phyloP scores from a whole-genome alignment of 257 asterid genomes.

The Primulina tabacum region DNA sequence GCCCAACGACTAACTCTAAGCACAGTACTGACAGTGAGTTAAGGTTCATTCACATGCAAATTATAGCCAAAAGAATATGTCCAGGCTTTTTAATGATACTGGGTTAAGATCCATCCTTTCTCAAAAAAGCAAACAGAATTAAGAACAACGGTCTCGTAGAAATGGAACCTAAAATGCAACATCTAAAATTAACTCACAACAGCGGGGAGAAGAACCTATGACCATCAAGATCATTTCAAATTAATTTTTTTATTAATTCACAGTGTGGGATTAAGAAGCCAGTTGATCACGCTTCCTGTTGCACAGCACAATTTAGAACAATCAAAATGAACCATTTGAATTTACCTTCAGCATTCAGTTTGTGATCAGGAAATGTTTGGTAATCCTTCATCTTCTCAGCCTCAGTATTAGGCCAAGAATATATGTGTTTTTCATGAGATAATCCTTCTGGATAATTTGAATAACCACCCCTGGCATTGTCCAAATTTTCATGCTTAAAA shows the following conservation, averaged over 20 bases:
- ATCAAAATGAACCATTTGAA: slow-evolving; percentile 17
- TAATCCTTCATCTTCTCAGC: slow-evolving; percentile 37
- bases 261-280: slow-evolving; percentile 19
- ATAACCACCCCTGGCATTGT: slow-evolving; percentile 36
- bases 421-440: slow-evolving; percentile 26
- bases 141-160: not conserved
- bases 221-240: not conserved
- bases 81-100: not conserved
- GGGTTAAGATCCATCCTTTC: not conserved
- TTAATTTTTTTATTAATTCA: not conserved
- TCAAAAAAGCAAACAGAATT: not conserved
- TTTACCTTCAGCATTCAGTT: slow-evolving; percentile 48
- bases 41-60: not conserved
- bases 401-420: slow-evolving; percentile 36
- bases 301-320: slow-evolving; percentile 24
- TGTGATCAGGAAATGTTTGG: slow-evolving; percentile 41
- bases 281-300: not conserved
- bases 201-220: not conserved
- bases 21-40: not conserved
- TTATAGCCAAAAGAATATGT: not conserved
- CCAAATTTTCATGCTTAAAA: slow-evolving; percentile 46
- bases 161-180: slow-evolving; percentile 17
- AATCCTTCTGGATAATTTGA: slow-evolving; percentile 35
- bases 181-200: not conserved
- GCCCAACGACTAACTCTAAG: not conserved